These are phyloP conservation scores for Corchorus olitorius DNA, from an alignment of 345 rosid species.

Conservation along the genomic window DNA sequence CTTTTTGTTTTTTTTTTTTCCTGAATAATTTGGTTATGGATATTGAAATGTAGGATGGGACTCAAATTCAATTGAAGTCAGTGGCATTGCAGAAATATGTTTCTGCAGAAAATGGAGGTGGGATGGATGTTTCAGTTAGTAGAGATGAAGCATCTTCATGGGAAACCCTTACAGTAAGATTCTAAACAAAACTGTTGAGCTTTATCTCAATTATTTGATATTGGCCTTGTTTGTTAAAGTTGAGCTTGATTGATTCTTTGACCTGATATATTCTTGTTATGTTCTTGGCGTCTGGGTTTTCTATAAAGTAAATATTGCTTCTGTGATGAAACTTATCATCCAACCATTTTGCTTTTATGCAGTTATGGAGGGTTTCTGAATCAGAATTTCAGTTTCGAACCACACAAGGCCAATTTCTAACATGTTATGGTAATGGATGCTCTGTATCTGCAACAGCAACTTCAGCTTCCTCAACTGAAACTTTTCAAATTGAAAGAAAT, in stretches of 20 bases:
- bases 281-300: not conserved
- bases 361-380: slow-evolving; percentile 72
- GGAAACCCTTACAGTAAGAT: slow-evolving; percentile 71
- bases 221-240: not conserved
- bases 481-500: slow-evolving; percentile 58
- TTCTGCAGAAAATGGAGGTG: slow-evolving; percentile 72
- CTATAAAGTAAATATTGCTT: not conserved
- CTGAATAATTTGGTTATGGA: not conserved
- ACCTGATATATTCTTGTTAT: not conserved
- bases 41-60: slow-evolving; percentile 58
- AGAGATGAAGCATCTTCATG: slow-evolving; percentile 61
- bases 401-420: slow-evolving; percentile 57
- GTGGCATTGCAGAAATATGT: slow-evolving; percentile 56
- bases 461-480: slow-evolving; percentile 46
- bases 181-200: slow-evolving; percentile 6
- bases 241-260: slow-evolving; percentile 1
- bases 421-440: slow-evolving; percentile 62
- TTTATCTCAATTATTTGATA: not conserved
- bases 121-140: slow-evolving; percentile 49
- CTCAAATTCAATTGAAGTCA: slow-evolving; percentile 67
- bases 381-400: slow-evolving; percentile 57
- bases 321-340: slow-evolving; percentile 7
- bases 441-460: slow-evolving; percentile 52
- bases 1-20: not conserved
- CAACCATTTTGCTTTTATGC: slow-evolving; percentile 23